phyloP scores from a whole-genome alignment of 768 basidiomycete genomes.

The Leccinum arenicola region DNA sequence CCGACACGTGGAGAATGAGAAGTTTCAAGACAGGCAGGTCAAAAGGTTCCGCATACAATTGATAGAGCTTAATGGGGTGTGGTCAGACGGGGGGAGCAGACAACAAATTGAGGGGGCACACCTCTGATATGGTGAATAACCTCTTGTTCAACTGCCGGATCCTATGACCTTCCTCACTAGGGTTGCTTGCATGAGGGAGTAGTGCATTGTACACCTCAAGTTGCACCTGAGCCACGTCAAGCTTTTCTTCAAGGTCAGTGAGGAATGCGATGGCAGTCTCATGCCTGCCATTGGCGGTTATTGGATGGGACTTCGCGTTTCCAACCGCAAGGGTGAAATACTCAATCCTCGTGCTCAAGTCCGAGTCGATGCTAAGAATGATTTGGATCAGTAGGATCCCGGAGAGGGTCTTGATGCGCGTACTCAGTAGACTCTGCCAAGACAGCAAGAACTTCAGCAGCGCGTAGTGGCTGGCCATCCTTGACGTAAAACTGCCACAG shows the following conservation, averaged over 20 bases:
- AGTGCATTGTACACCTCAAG: conserved; percentile 81
- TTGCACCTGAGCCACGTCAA: conserved; percentile 96
- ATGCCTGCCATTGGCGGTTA: conserved; percentile 71
- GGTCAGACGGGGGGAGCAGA: conserved; percentile 11
- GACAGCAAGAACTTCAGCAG: conserved; percentile 79
- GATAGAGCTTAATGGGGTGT: conserved; percentile 62
- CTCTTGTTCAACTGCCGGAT: conserved; percentile 56
- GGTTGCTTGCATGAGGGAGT: conserved; percentile 56
- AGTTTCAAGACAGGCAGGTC: conserved; percentile 82
- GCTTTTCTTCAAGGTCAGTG: conserved; percentile 85
- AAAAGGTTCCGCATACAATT: conserved; percentile 83
- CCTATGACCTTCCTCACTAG: conserved; percentile 59
- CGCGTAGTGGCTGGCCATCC: conserved; percentile 80
- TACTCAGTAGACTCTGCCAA: conserved; percentile 86
- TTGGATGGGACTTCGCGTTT: conserved; percentile 93
- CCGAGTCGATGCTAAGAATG: conserved; percentile 54
- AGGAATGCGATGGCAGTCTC: conserved; percentile 94
- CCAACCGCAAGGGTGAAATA: conserved; percentile 92
- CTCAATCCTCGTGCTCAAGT: conserved; percentile 77
- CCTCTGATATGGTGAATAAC: conserved; percentile 83
- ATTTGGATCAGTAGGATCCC: not conserved
- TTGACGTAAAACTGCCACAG: conserved; percentile 98
- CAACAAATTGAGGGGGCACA: conserved; percentile 33
- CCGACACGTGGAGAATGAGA: conserved; percentile 89
- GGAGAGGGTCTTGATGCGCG: conserved; percentile 23